A percentile compares a stretch with the other conserved stretches of the same genome.
These are phyloP conservation scores for Coemansia erecta DNA, from an alignment of 192 early-diverging fungal species.

Conservation along the genomic window DNA sequence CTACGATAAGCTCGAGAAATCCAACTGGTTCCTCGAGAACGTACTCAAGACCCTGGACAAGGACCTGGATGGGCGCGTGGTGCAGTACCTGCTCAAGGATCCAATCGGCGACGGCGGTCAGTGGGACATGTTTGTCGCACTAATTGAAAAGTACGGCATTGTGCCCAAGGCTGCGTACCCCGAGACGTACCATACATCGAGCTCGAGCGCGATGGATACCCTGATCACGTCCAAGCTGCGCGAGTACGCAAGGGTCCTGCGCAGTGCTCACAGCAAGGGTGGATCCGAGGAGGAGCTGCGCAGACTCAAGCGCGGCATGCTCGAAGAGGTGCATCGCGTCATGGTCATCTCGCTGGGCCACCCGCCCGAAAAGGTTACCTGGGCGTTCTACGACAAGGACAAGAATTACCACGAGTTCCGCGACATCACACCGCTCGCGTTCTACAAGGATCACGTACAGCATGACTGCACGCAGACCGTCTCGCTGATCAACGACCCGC, in stretches of 20 bases:
- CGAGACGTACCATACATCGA: constrained; percentile 65
- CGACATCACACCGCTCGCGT: constrained; percentile 61
- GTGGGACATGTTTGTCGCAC: constrained; percentile 77
- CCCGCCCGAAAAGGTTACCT: constrained; percentile 66
- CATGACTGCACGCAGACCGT: constrained; percentile 59
- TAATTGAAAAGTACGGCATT: constrained; percentile 74
- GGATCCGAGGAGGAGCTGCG: constrained; percentile 49
- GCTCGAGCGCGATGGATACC: constrained; percentile 58
- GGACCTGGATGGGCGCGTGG: constrained; percentile 63
- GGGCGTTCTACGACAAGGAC: constrained; percentile 69
- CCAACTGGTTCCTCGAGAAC: constrained; percentile 79
- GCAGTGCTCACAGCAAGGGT: constrained; percentile 52
- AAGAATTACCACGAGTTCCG: constrained; percentile 60
- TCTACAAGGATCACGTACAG: constrained; percentile 61
- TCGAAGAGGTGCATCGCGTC: constrained; percentile 69
- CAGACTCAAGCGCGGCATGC: constrained; percentile 55
- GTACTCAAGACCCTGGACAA: constrained; percentile 64
- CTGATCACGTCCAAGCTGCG: constrained; percentile 66
- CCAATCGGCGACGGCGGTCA: constrained; percentile 75
- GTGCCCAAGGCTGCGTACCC: constrained; percentile 68
- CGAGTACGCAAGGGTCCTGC: constrained; percentile 65
- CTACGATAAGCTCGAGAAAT: constrained; percentile 79
- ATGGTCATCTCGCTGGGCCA: constrained; percentile 70
- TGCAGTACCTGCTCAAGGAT: constrained; percentile 65
- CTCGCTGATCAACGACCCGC: constrained; percentile 73